Conservation (phyloP, 108 stramenopile species). For the Stephanodiscus minutulus region DNA sequence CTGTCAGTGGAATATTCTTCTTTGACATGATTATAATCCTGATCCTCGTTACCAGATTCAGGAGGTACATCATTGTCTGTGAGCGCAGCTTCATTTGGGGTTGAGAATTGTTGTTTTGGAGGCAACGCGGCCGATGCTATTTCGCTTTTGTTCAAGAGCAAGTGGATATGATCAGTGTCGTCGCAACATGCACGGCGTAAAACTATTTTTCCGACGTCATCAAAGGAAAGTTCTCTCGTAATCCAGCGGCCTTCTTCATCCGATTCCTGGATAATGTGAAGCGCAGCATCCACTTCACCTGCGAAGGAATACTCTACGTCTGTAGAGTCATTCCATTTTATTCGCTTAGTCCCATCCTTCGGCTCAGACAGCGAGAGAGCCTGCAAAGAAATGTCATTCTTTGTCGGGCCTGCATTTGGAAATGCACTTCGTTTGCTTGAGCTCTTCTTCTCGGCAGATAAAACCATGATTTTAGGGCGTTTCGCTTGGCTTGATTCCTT, state of each 20-base stretch:
- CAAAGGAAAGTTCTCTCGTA: constrained; percentile 47
- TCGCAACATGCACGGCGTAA: constrained; percentile 57
- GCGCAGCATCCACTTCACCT: constrained; percentile 45
- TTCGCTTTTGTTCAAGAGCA: constrained; percentile 37
- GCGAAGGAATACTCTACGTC: constrained; percentile 8
- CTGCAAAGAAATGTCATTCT: constrained; percentile 14
- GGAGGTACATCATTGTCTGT: not conserved
- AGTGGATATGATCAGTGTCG: constrained; percentile 54
- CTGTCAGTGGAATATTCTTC: not conserved
- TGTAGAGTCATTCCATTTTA: constrained; percentile 23
- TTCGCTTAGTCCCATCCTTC: constrained; percentile 18
- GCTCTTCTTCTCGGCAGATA: constrained; percentile 11
- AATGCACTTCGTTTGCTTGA: not conserved
- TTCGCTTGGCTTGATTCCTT: constrained; percentile 48
- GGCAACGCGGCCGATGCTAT: not conserved
- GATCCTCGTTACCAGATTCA: not conserved
- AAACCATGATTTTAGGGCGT: constrained; percentile 30
- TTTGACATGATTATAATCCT: not conserved
- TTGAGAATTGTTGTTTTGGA: not conserved
- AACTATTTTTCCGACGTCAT: constrained; percentile 65
- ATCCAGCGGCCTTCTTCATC: constrained; percentile 65
- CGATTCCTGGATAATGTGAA: constrained; percentile 57
- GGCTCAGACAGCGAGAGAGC: constrained; percentile 46
- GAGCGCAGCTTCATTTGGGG: not conserved
- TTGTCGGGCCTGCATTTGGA: not conserved